Conservation (phyloP, 164 flowering plant genomes). For the Brasenia schreberi region DNA sequence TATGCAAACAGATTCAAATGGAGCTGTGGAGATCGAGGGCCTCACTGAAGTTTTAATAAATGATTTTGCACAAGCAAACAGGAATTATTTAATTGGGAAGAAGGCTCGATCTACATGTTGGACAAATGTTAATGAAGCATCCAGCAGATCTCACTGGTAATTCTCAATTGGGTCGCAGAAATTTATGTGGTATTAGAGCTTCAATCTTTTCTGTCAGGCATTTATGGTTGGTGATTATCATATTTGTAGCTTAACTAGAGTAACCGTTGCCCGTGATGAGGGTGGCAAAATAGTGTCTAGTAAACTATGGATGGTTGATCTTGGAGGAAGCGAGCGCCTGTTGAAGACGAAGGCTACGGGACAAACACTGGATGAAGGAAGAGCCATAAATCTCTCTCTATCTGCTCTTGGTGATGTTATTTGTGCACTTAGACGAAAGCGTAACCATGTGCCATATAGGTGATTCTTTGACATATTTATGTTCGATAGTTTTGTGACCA, state of each 20-base stretch:
- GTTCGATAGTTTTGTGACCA: neutral
- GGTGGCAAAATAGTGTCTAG: constrained; percentile 31
- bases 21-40: constrained; percentile 43
- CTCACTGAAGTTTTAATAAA: constrained; percentile 38
- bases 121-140: constrained; percentile 35
- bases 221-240: neutral
- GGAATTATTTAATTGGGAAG: constrained; percentile 39
- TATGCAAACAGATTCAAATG: constrained; percentile 35
- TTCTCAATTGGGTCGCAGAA: neutral
- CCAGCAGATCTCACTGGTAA: constrained; percentile 74
- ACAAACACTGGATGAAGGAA: constrained; percentile 58
- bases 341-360: constrained; percentile 51
- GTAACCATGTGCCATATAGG: constrained; percentile 51
- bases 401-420: constrained; percentile 73
- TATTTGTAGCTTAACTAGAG: constrained; percentile 40
- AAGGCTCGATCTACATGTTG: constrained; percentile 51
- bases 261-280: constrained; percentile 29
- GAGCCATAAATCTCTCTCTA: constrained; percentile 59
- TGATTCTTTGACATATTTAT: constrained; percentile 7
- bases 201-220: neutral
- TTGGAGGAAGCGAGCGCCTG: constrained; percentile 70
- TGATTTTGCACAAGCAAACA: constrained; percentile 37
- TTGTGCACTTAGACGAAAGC: constrained; percentile 43
- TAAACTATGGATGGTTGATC: constrained; percentile 63
- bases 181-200: neutral